phyloP scores from a whole-genome alignment of 495 filamentous ascomycete genomes.

The Aspergillus carlsbadensis region DNA sequence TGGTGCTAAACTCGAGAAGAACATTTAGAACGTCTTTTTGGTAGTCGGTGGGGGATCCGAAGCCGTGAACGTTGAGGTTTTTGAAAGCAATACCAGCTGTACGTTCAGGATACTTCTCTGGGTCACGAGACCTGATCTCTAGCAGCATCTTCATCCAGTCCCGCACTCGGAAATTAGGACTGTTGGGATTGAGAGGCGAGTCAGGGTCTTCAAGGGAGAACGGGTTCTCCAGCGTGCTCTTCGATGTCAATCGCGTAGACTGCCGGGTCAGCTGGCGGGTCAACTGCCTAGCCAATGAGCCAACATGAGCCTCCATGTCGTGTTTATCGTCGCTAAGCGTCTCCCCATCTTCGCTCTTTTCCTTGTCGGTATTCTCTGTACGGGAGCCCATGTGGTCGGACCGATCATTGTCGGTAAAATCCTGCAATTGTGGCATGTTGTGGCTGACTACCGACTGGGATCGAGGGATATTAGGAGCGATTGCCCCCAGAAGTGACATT shows the following conservation, averaged over 20 bases:
- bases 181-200: slow-evolving; percentile 27
- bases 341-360: slow-evolving; percentile 20
- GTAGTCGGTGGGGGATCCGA: slow-evolving; percentile 49
- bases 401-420: background rate
- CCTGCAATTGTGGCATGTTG: slow-evolving; percentile 10
- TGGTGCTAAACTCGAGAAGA: slow-evolving; percentile 34
- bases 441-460: slow-evolving; percentile 23
- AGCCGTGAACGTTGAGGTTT: slow-evolving; percentile 50
- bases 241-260: slow-evolving; percentile 19
- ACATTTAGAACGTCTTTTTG: slow-evolving; percentile 49
- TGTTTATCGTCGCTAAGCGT: slow-evolving; percentile 17
- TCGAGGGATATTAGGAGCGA: slow-evolving; percentile 12
- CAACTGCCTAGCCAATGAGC: slow-evolving; percentile 16
- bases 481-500: slow-evolving; percentile 19
- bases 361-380: slow-evolving; percentile 2
- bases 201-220: slow-evolving; percentile 20
- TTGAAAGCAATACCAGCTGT: slow-evolving; percentile 46
- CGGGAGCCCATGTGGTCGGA: background rate
- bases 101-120: slow-evolving; percentile 20
- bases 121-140: slow-evolving; percentile 21
- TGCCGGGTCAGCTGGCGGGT: slow-evolving; percentile 23
- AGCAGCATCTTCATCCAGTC: slow-evolving; percentile 33
- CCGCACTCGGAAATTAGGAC: slow-evolving; percentile 24
- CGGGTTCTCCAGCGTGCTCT: slow-evolving; percentile 19
- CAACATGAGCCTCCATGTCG: slow-evolving; percentile 15